Base-by-base conservation (phyloP, 2,329 filamentous ascomycete species). In the Arachnomyces sp. region DNA sequence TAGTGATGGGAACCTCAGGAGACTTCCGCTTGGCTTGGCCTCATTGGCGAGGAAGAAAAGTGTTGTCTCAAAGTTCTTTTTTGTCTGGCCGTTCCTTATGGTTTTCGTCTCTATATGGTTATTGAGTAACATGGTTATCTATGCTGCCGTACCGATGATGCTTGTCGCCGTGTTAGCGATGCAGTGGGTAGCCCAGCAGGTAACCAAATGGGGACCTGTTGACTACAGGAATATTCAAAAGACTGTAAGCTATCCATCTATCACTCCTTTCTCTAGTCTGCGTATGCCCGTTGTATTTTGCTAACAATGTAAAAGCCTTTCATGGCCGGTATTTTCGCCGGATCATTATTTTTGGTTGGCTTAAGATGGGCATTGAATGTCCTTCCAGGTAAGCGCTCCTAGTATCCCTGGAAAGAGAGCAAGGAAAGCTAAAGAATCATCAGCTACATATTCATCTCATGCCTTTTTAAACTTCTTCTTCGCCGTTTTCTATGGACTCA, bases 271-370 rank as follows among this genome's bases (percentile, higher is more conserved):
- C 12, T 6, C 3, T 31, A n/a, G 11, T 6, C 7, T 18, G 21
- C 15, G 16, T 33, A 3, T 15, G 11, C 34, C 50, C n/a, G 45
- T 44, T 51, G 28, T 4, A 16, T 42, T n/a, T 42, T 4, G 21
- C 31, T 32, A 17, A 31, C 12, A 25, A n/a, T 35, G 12, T 34
- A 35, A 13, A 41, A 89, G 82, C 90, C 92, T 9, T 96, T 89
- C 74, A 72, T 98, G 51, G 82, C 92, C 1, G 92, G 92, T 42
- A 89, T 98, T 46, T 98, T 98, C 66, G 83, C 88, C 0, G 89
- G 73, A 2, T 85, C 89, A 0, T 64, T 95, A 13, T 93, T 94
- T 56, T 82, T 86, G 69, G 78, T 87, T 3, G 85, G 81, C 18
- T 55, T 86, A 29, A 78, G 83, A 49, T 98, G 86, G 78, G 50